Base-by-base conservation (phyloP, 768 basidiomycete genomes). In the Lentinula sp. region DNA sequence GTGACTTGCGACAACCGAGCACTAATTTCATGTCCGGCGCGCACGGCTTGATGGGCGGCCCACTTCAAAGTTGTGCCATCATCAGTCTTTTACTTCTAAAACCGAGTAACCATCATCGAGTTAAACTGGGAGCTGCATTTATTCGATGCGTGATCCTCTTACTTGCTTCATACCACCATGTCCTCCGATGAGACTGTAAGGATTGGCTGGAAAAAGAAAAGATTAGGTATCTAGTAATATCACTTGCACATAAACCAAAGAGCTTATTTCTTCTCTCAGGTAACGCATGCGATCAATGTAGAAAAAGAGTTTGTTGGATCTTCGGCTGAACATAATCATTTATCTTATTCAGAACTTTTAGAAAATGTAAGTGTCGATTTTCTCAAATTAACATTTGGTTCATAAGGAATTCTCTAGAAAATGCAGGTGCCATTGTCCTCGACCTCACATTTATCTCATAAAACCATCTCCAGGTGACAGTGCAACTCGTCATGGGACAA, bases 401-500 rank as follows among this genome's bases (percentile, higher is more conserved):
- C 31, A 21, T 57, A 57, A 28, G 42, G 35, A 16, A 28, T 3
- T 39, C 37, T 39, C 37, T 39, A 39, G 37, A 39, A 39, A 39
- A 39, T 39, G 37, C 37, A 39, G 37, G 37, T 39, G 37, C 9
- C 37, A 39, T 39, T 48, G 4, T 48, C 8, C 45, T 48, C 31
- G 43, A 28, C 45, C 67, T 23, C 62, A 28, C 58, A 18, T 40
- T 42, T 31, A 61, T 35, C 15, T 45, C 34, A 56, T 28, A 31
- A 32, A 28, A 45, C 5, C 21, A 18, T 15, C 34, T 50, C 39
- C 15, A 84, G 84, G 84, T 63, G 83, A 89, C 62, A 88, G 87
- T 64, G 82, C 83, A 18, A 80, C 78, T 60, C 83, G 80, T 78
- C 80, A 79, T 4, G 73, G 75, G 2, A 81, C 80, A 31, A 69